Base-by-base conservation (phyloP, 768 basidiomycete species). In the Rhizopogon rudus region DNA sequence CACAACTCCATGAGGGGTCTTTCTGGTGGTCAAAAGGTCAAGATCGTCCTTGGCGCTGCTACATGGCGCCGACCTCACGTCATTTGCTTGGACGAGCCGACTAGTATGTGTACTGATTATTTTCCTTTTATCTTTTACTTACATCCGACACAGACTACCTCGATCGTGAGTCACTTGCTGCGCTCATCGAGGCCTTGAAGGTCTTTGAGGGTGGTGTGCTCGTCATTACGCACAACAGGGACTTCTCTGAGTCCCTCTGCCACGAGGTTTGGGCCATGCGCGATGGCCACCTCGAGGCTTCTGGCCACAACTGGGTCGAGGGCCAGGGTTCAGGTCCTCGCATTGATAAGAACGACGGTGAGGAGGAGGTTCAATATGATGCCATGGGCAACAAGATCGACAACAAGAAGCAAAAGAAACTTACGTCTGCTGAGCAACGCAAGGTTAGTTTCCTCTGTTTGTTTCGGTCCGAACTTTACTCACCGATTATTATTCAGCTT, bases 1-100 rank as follows among this genome's bases (percentile, higher is more conserved):
- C 97, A 99, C 82, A 99, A 98, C 84, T 89, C 88, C 64, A 99
- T 98, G 97, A 84, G 95, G 58, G 95, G 95, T 83, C 86, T 97
- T 44, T 96, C 94, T 60, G 95, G 95, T 74, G 95, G 95, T 71
- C 95, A 98, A 77, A 98, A 98, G 78, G 95, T 98, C 73, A 98
- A 98, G 88, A 93, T 98, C 66, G 95, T 97, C 45, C 90, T 98
- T 64, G 94, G 92, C 76, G 94, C 95, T 60, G 95, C 95, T 40
- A 97, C 96, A 42, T 99, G 97, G 97, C 93, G 97, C 72, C 89
- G 94, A 65, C 97, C 97, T 56, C 96, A 98, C 81, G 72, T 97
- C 75, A 91, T 98, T 72, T 96, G 93, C 72, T 78, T 97, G 74
- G 95, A 98, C 73, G 95, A 97, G 78, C 94, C 94, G 60, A 96